A percentile compares a stretch with the other conserved stretches of the same genome.
Evolutionary conservation across 2,329 filamentous ascomycete species (phyloP).

Genomic region (Cladosporium sphaerospermum): DNA sequence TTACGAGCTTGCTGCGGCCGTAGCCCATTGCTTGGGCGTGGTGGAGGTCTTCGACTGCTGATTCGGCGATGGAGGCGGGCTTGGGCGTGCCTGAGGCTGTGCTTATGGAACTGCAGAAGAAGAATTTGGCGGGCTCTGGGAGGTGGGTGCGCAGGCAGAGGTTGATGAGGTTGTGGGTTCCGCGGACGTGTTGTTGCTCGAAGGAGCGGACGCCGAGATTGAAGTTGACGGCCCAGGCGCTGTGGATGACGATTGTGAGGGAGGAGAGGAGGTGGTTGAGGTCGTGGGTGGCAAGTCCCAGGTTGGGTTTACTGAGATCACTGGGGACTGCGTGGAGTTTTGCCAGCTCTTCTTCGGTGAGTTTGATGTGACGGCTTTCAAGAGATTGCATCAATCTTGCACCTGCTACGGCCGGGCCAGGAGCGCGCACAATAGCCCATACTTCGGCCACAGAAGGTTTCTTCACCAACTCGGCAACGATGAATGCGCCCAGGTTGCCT

Average conservation of each 20-base stretch:
- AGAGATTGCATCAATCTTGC: conserved; percentile 34
- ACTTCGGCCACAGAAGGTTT: conserved; percentile 33
- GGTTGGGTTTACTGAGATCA: conserved; percentile 35
- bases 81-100: conserved; percentile 27
- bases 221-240: conserved; percentile 52
- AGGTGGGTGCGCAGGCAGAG: conserved; percentile 31
- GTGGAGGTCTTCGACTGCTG: conserved; percentile 13
- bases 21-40: conserved; percentile 21
- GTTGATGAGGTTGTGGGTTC: conserved; percentile 39
- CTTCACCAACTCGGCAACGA: conserved; percentile 37
- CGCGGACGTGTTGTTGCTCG: conserved; percentile 42
- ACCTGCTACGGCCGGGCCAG: conserved; percentile 28
- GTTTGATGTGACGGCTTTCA: conserved; percentile 31
- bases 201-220: conserved; percentile 48
- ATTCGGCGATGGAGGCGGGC: conserved; percentile 15
- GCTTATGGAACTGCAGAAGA: conserved; percentile 49
- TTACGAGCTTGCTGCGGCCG: conserved; percentile 20
- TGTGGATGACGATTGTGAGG: conserved; percentile 44
- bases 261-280: conserved; percentile 20
- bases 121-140: conserved; percentile 35
- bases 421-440: conserved; percentile 49
- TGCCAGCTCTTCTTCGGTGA: conserved; percentile 22
- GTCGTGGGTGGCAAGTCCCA: conserved; percentile 33
- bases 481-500: conserved; percentile 58
- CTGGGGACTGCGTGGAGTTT: conserved; percentile 36